These are phyloP conservation scores for Lactarius pseudohatsudake DNA, from an alignment of 768 basidiomycete species.

Conservation along the genomic window DNA sequence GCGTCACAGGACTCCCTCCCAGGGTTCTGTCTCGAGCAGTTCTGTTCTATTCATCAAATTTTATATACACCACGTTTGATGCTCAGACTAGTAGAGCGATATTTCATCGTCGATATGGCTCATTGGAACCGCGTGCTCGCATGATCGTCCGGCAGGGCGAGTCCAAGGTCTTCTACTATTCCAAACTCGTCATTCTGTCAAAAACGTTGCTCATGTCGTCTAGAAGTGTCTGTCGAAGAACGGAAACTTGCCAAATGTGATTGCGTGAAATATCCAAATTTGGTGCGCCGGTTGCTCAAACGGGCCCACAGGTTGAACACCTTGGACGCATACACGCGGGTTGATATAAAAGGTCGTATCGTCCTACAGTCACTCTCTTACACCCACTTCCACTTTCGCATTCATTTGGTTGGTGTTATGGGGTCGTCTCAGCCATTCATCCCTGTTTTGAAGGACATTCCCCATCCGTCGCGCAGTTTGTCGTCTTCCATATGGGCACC, in stretches of 20 bases:
- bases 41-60: background rate
- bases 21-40: background rate
- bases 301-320: constrained; percentile 8
- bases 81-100: background rate
- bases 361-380: constrained; percentile 17
- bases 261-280: constrained; percentile 25
- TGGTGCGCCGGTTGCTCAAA: constrained; percentile 24
- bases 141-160: background rate
- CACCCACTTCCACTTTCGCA: constrained; percentile 20
- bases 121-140: background rate
- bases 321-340: constrained; percentile 15
- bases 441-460: constrained; percentile 23
- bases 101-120: constrained; percentile 1
- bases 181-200: constrained; percentile 16
- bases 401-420: constrained; percentile 17
- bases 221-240: constrained; percentile 28
- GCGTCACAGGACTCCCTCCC: background rate
- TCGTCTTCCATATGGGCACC: constrained; percentile 76
- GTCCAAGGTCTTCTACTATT: constrained; percentile 1
- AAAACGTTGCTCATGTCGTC: constrained; percentile 21
- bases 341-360: constrained; percentile 28
- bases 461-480: constrained; percentile 27
- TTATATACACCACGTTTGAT: background rate
- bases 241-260: constrained; percentile 25
- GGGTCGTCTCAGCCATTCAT: constrained; percentile 28